Conservation (phyloP, 2,329 filamentous ascomycete genomes). For the Fusarium sp. region DNA sequence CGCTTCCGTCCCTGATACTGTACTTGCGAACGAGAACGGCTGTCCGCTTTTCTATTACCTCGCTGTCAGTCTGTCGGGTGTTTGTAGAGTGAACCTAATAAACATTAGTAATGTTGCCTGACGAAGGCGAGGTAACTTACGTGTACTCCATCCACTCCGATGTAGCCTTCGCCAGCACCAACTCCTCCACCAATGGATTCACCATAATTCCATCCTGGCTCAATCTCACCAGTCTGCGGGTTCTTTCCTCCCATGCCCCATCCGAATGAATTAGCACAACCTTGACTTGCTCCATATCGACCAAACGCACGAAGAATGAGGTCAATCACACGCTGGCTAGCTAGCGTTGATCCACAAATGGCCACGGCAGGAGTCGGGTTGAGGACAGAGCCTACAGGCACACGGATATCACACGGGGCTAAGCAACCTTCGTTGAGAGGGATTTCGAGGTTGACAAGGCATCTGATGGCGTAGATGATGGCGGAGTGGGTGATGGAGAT, state of each 20-base stretch:
- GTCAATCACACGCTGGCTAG: slow-evolving; percentile 48
- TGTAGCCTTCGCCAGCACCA: slow-evolving; percentile 78
- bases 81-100: slow-evolving; percentile 78
- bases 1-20: slow-evolving; percentile 42
- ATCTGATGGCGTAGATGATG: slow-evolving; percentile 53
- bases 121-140: slow-evolving; percentile 56
- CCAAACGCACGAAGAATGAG: slow-evolving; percentile 46
- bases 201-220: slow-evolving; percentile 84
- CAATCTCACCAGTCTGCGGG: slow-evolving; percentile 14
- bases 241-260: slow-evolving; percentile 49
- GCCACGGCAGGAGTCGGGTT: slow-evolving; percentile 48
- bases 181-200: slow-evolving; percentile 85
- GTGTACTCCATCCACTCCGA: slow-evolving; percentile 79
- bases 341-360: slow-evolving; percentile 69
- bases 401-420: slow-evolving; percentile 46
- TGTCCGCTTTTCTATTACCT: slow-evolving; percentile 68
- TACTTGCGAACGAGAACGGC: slow-evolving; percentile 48
- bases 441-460: slow-evolving; percentile 49
- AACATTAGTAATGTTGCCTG: slow-evolving; percentile 45
- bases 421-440: slow-evolving; percentile 54
- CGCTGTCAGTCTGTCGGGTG: slow-evolving; percentile 82
- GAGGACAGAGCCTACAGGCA: slow-evolving; percentile 47
- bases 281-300: slow-evolving; percentile 40
- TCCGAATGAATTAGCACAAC: slow-evolving; percentile 48
- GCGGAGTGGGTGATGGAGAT: slow-evolving; percentile 51